Evolutionary conservation across 2,329 filamentous ascomycete species (phyloP).

Genomic region (Metarhizium robertsii): DNA sequence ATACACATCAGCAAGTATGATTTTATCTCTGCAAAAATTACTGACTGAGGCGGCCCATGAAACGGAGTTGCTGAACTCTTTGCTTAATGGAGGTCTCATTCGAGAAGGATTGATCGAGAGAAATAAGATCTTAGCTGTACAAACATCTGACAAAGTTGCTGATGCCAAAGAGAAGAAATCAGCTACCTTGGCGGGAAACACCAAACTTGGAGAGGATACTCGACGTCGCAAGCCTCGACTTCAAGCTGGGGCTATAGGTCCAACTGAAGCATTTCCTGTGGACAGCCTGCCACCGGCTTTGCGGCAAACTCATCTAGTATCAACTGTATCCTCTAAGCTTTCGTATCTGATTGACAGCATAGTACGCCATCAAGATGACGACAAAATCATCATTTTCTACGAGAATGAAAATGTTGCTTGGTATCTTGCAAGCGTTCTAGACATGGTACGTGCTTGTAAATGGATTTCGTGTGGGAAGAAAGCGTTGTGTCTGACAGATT

Average conservation of each 20-base stretch:
- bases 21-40: constrained; percentile 43
- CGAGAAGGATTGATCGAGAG: constrained; percentile 29
- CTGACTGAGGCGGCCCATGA: constrained; percentile 36
- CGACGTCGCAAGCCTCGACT: constrained; percentile 22
- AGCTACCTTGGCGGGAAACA: constrained; percentile 30
- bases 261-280: constrained; percentile 12
- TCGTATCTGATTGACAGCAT: constrained; percentile 76
- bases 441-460: constrained; percentile 42
- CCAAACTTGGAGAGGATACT: constrained; percentile 29
- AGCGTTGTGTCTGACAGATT: constrained; percentile 6
- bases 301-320: constrained; percentile 53
- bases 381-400: constrained; percentile 91
- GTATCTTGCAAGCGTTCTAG: constrained; percentile 75
- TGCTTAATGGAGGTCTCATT: constrained; percentile 38
- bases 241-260: constrained; percentile 15
- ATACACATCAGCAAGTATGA: constrained; percentile 40
- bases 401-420: constrained; percentile 79
- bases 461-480: neutral
- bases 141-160: constrained; percentile 7
- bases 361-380: constrained; percentile 53
- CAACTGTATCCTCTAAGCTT: constrained; percentile 78
- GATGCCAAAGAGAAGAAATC: constrained; percentile 9
- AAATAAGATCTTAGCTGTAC: constrained; percentile 17
- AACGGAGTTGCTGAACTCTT: constrained; percentile 33
- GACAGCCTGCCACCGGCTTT: constrained; percentile 35